Evolutionary conservation across 2,329 filamentous ascomycete species (phyloP).

Genomic region (Parasarocladium wereldwijsianum): DNA sequence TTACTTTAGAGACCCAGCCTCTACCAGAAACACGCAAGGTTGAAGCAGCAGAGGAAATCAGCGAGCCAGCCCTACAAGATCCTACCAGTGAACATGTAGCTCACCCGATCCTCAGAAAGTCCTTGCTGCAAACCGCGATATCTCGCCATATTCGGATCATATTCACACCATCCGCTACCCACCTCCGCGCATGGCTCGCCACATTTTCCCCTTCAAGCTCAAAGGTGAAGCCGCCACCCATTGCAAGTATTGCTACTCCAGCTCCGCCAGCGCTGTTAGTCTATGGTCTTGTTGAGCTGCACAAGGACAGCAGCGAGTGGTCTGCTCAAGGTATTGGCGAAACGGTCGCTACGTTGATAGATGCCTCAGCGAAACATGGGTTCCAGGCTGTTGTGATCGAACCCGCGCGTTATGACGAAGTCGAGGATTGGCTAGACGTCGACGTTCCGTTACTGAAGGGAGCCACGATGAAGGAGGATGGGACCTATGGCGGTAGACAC

Average conservation of each 20-base stretch:
- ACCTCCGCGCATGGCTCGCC: slow-evolving; percentile 63
- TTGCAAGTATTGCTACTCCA: too few species aligned
- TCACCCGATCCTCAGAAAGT: slow-evolving; percentile 39
- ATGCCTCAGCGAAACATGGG: slow-evolving; percentile 34
- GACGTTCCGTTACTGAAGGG: slow-evolving; percentile 46
- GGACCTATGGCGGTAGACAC: slow-evolving; percentile 40
- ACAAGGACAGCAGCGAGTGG: slow-evolving; percentile 57
- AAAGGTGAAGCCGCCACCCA: too few species aligned
- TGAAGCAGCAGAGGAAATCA: too few species aligned
- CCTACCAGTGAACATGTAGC: too few species aligned
- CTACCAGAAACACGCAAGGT: slow-evolving; percentile 2
- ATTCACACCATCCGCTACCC: slow-evolving; percentile 63
- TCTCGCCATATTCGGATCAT: slow-evolving; percentile 54
- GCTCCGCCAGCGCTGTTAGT: slow-evolving; percentile 36
- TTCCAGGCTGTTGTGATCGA: slow-evolving; percentile 34
- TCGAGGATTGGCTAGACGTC: slow-evolving; percentile 7
- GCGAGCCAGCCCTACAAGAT: too few species aligned
- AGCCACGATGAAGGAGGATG: slow-evolving; percentile 33
- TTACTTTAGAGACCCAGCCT: slow-evolving; percentile 28
- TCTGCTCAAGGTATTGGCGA: slow-evolving; percentile 57
- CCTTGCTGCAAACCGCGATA: slow-evolving; percentile 53
- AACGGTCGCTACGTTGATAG: slow-evolving; percentile 47
- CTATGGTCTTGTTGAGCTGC: slow-evolving; percentile 50
- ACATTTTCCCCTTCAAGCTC: slow-evolving; percentile 29
- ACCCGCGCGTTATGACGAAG: slow-evolving; percentile 15